phyloP scores from a whole-genome alignment of 345 rosid species.

The Cochlearia excelsa region DNA sequence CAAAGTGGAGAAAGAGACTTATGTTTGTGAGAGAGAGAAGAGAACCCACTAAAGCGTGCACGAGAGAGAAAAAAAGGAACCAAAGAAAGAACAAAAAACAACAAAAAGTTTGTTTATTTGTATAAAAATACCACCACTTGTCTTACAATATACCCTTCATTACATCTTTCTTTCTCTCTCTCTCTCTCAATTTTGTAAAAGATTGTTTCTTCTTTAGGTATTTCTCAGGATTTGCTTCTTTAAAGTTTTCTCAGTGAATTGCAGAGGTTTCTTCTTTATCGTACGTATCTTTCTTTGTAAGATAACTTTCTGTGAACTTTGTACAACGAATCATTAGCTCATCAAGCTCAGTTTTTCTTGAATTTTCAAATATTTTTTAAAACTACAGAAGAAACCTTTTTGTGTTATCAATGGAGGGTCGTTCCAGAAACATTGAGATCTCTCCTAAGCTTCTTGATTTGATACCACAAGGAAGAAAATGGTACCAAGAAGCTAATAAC shows the following conservation, averaged over 20 bases:
- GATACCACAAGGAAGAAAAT: slow-evolving; percentile 52
- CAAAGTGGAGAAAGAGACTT: too few relatives aligned
- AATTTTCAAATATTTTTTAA: too few relatives aligned
- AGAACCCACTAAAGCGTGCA: slow-evolving; percentile 39
- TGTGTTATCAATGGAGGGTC: slow-evolving; percentile 42
- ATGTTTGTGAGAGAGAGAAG: slow-evolving; percentile 1
- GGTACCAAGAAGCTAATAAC: slow-evolving; percentile 36
- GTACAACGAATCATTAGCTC: too few relatives aligned
- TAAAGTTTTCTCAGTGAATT: slow-evolving; percentile 15
- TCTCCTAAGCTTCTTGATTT: slow-evolving; percentile 63
- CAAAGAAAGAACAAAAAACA: neutral
- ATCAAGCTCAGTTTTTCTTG: too few relatives aligned
- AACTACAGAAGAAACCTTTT: too few relatives aligned
- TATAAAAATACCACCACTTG: slow-evolving; percentile 35
- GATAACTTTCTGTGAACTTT: too few relatives aligned
- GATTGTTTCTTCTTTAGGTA: slow-evolving; percentile 14
- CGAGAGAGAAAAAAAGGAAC: slow-evolving; percentile 22
- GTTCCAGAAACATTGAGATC: slow-evolving; percentile 46
- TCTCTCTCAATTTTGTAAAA: slow-evolving; percentile 1
- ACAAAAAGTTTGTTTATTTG: slow-evolving; percentile 12
- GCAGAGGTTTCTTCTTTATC: slow-evolving; percentile 3
- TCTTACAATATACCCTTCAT: slow-evolving; percentile 24
- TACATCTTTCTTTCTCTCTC: slow-evolving; percentile 27
- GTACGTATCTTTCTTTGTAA: neutral
- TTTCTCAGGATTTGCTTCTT: slow-evolving; percentile 15